A percentile compares a stretch with the other conserved stretches of the same genome.
Evolutionary conservation across 179 eudicot genomes (phyloP).

Genomic region (Amaranthus tricolor): DNA sequence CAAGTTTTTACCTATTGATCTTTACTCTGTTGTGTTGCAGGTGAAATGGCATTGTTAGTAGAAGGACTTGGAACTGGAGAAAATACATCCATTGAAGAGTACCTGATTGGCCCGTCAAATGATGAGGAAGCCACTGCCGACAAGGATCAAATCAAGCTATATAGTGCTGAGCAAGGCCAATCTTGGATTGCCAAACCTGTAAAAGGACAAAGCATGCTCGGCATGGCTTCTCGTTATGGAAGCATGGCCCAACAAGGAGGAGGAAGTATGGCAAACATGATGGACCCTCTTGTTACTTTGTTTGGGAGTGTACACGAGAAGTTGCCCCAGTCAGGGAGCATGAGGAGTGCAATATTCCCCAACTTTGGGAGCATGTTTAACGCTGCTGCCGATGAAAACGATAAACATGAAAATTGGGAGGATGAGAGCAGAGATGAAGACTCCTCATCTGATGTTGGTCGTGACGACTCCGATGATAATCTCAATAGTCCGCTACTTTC

Average conservation of each 20-base stretch:
- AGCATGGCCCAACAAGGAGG: conserved; percentile 41
- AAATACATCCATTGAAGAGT: conserved; percentile 48
- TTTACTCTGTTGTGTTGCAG: conserved; percentile 18
- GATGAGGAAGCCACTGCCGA: conserved; percentile 36
- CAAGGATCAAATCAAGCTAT: conserved; percentile 41
- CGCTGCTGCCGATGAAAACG: conserved; percentile 27
- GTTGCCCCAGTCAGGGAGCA: conserved; percentile 42
- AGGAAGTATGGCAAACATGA: conserved; percentile 44
- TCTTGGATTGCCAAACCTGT: conserved; percentile 54
- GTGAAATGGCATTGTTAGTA: conserved; percentile 41
- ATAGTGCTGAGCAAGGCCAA: conserved; percentile 44
- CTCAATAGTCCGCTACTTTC: conserved; percentile 38
- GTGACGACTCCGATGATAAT: conserved; percentile 34
- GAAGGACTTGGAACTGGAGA: conserved; percentile 48
- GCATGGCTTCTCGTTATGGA: conserved; percentile 45
- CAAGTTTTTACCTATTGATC: not conserved
- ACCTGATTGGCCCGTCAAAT: conserved; percentile 36
- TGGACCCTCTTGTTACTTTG: conserved; percentile 49
- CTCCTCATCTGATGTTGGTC: conserved; percentile 26
- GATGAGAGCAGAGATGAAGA: conserved; percentile 35
- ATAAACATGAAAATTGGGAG: conserved; percentile 33
- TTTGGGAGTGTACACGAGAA: conserved; percentile 52
- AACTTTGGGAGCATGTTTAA: conserved; percentile 52
- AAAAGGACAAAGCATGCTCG: conserved; percentile 41
- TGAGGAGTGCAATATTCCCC: conserved; percentile 43